These are phyloP conservation scores for Colletotrichum lupini DNA, from an alignment of 2,329 filamentous ascomycete species.

Conservation along the genomic window DNA sequence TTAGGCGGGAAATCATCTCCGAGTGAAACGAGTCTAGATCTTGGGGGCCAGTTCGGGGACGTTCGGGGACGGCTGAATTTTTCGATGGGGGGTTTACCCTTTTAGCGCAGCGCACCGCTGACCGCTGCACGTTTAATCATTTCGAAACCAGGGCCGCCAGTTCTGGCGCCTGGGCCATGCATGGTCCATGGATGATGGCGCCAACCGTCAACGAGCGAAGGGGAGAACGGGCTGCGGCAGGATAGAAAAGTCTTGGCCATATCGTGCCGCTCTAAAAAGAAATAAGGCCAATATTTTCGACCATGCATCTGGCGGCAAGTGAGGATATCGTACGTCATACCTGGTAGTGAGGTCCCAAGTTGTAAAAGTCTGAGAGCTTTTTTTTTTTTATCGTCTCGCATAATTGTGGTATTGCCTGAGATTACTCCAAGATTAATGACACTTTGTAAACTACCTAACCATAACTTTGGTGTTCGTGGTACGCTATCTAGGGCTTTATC, in stretches of 20 bases:
- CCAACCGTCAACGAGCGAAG: slow-evolving; percentile 1
- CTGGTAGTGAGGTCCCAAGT: neutral
- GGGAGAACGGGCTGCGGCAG: neutral
- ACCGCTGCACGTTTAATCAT: slow-evolving; percentile 23
- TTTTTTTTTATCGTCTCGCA: neutral
- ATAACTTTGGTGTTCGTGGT: neutral
- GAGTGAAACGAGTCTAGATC: slow-evolving; percentile 29
- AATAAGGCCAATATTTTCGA: slow-evolving; percentile 1
- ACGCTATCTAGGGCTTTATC: neutral
- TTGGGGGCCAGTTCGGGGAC: neutral
- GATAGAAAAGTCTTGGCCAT: neutral
- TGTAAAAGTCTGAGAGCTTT: too few relatives aligned
- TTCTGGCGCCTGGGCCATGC: neutral
- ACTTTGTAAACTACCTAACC: neutral
- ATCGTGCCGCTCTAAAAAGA: slow-evolving; percentile 20
- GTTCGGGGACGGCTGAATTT: neutral
- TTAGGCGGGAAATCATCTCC: slow-evolving; percentile 26
- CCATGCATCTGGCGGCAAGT: slow-evolving; percentile 9
- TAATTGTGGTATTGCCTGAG: neutral
- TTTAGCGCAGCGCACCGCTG: neutral
- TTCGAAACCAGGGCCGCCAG: slow-evolving; percentile 15
- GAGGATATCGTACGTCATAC: slow-evolving; percentile 7
- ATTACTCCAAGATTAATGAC: neutral
- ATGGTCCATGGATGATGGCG: slow-evolving; percentile 20
- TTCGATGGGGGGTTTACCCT: neutral